Base-by-base conservation (phyloP, 164 flowering plant genomes). In the Stephania yunnanensis region DNA sequence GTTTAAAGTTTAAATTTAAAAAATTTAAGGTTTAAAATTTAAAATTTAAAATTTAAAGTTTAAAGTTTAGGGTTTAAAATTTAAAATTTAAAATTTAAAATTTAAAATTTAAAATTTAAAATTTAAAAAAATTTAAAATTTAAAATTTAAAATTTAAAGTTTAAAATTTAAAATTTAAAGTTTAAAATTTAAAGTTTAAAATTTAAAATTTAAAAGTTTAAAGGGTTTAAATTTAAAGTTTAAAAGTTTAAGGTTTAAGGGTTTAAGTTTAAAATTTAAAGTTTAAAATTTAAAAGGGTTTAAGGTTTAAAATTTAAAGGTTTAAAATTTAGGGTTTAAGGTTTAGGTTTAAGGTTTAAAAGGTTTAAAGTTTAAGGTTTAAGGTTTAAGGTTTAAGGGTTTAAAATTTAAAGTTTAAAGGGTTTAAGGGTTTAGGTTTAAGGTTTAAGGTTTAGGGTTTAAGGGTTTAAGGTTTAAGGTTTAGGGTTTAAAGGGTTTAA, bases 141-240 rank as follows among this genome's bases (percentile, higher is more conserved):
- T n/a, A n/a, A n/a, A n/a, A n/a, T n/a, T n/a, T n/a, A n/a, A n/a
- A n/a, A n/a, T n/a, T n/a, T n/a, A n/a, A n/a, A n/a, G n/a, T n/a
- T n/a, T n/a, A n/a, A n/a, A n/a, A n/a, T n/a, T n/a, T n/a, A n/a
- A n/a, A n/a, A n/a, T n/a, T n/a, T n/a, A n/a, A n/a, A n/a, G 68
- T 68, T 74, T 68, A 58, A 69, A 71, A 46, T 46, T 74, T 45
- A 63, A 61, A 72, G 76, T 68, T 73, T 73, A 61, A 73, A 69
- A 69, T 68, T 73, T 73, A 31, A 73, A 69, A 69, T 68, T 74
- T 74, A 67, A n/a, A n/a, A n/a, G n/a, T n/a, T n/a, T n/a, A n/a
- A n/a, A n/a, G 68, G 77, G 71, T 71, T 74, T 74, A 66, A 74
- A 71, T 71, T 71, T 74, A 67, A 67, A 48, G 77, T 71, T 63